Conservation (phyloP, 2,329 filamentous ascomycete species). For the Furcasterigmium furcatum region DNA sequence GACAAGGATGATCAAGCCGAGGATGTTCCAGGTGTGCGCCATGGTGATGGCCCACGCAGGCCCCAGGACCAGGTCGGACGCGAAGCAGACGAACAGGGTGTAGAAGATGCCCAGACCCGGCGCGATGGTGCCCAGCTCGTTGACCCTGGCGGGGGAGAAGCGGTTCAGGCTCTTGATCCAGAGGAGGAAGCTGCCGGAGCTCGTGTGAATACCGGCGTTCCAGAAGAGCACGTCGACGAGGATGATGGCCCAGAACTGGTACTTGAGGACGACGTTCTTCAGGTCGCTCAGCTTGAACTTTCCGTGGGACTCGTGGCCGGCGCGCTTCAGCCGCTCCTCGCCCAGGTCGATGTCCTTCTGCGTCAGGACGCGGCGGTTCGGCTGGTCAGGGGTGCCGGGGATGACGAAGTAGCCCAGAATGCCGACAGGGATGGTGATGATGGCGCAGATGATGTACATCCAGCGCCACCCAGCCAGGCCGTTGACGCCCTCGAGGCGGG, state of each 20-base stretch:
- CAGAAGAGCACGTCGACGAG: constrained; percentile 53
- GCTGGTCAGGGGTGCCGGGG: constrained; percentile 41
- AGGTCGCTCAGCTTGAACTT: constrained; percentile 26
- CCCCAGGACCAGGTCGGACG: constrained; percentile 48
- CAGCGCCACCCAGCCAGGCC: constrained; percentile 49
- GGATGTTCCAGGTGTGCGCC: constrained; percentile 45
- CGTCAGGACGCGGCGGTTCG: constrained; percentile 42
- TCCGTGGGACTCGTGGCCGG: constrained; percentile 34
- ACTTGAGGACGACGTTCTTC: constrained; percentile 30
- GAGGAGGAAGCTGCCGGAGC: constrained; percentile 47
- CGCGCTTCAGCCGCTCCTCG: constrained; percentile 37
- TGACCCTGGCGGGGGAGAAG: constrained; percentile 42
- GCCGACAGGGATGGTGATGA: constrained; percentile 53
- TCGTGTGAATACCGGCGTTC: constrained; percentile 46
- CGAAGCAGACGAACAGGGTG: constrained; percentile 49
- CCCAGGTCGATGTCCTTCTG: constrained; percentile 43
- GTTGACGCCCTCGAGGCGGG: constrained; percentile 35
- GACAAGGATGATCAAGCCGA: constrained; percentile 49
- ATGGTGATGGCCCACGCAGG: constrained; percentile 53
- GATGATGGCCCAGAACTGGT: constrained; percentile 48
- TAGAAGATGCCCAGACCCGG: constrained; percentile 56
- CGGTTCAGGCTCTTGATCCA: constrained; percentile 55
- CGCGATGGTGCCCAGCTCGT: constrained; percentile 47
- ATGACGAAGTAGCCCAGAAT: constrained; percentile 47
- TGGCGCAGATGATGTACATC: constrained; percentile 52